Percentiles rank a stretch among this genome's conserved stretches.
Evolutionary conservation across 148 eudicot species (phyloP).

Genomic region (Fagopyrum esculentum): DNA sequence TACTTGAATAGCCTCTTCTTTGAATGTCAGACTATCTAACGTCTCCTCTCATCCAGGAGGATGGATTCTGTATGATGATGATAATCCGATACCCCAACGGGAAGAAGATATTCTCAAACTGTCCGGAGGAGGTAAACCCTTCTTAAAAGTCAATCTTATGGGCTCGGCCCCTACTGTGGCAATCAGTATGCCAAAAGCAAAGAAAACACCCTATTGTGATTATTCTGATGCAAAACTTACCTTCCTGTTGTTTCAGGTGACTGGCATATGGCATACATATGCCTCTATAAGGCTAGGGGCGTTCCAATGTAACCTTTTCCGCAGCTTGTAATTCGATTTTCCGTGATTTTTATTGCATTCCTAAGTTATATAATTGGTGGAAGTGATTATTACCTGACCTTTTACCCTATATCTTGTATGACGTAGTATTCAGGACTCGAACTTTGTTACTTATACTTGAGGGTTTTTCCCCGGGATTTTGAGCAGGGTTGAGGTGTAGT

Average conservation of each 20-base stretch:
- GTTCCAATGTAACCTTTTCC: slow-evolving; percentile 37
- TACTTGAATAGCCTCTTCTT: background rate
- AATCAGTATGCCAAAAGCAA: too few species aligned
- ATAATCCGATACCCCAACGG: slow-evolving; percentile 73
- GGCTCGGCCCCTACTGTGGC: too few species aligned
- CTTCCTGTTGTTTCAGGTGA: slow-evolving; percentile 49
- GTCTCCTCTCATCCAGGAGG: slow-evolving; percentile 42
- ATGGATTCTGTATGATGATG: slow-evolving; percentile 85
- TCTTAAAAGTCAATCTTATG: background rate
- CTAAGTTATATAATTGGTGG: background rate
- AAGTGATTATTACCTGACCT: background rate
- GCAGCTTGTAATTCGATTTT: background rate
- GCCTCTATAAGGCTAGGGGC: slow-evolving; percentile 85
- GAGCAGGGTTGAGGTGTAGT: too few species aligned
- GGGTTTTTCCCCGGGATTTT: too few species aligned
- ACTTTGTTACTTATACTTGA: too few species aligned
- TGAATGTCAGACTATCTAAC: background rate
- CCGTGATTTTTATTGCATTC: slow-evolving; percentile 10
- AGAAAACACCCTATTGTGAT: background rate
- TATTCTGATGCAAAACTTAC: slow-evolving; percentile 1
- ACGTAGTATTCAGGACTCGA: background rate
- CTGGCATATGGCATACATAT: slow-evolving; percentile 98
- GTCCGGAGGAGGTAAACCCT: slow-evolving; percentile 77
- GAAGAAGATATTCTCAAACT: slow-evolving; percentile 85
- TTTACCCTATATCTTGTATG: background rate